Percentiles rank a stretch among this genome's conserved stretches.
Evolutionary conservation across 352 stramenopile species (phyloP).

Genomic region (Globisporangium barbulae): DNA sequence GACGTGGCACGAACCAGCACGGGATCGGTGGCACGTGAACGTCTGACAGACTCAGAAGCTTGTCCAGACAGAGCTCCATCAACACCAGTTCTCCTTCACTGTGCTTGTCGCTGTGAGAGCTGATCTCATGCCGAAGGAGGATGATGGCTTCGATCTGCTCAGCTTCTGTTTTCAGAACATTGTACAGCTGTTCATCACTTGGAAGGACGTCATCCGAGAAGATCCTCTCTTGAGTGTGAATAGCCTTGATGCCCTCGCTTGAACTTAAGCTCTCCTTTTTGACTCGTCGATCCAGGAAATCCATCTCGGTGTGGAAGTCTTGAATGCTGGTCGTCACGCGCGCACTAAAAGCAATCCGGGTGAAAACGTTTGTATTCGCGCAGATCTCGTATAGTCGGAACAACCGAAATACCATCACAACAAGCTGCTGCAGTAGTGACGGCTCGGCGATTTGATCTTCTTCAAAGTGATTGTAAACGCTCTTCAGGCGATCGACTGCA

Average conservation of each 20-base stretch:
- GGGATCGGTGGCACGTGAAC: neutral
- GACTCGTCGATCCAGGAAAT: constrained; percentile 7
- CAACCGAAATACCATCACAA: constrained; percentile 5
- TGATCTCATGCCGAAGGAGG: constrained; percentile 10
- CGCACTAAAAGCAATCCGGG: constrained; percentile 2
- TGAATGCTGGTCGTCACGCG: constrained; percentile 1
- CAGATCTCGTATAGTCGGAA: constrained; percentile 5
- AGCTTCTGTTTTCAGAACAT: neutral
- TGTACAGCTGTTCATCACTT: constrained; percentile 5
- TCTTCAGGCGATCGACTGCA: constrained; percentile 3
- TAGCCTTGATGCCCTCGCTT: neutral
- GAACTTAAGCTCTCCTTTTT: neutral
- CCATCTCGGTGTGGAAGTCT: constrained; percentile 12
- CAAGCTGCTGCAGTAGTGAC: constrained; percentile 1
- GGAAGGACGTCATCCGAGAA: neutral
- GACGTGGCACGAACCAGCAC: constrained; percentile 69
- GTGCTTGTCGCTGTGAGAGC: constrained; percentile 12
- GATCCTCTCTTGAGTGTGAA: neutral
- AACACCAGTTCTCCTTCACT: constrained; percentile 4
- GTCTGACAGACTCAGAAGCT: neutral
- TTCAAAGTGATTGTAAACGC: neutral
- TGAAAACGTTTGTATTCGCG: constrained; percentile 5
- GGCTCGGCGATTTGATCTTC: neutral
- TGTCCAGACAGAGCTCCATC: constrained; percentile 7
- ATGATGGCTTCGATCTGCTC: constrained; percentile 4